These are phyloP conservation scores for Coemansia sp. DNA, from an alignment of 192 early-diverging fungal genomes.

Conservation along the genomic window DNA sequence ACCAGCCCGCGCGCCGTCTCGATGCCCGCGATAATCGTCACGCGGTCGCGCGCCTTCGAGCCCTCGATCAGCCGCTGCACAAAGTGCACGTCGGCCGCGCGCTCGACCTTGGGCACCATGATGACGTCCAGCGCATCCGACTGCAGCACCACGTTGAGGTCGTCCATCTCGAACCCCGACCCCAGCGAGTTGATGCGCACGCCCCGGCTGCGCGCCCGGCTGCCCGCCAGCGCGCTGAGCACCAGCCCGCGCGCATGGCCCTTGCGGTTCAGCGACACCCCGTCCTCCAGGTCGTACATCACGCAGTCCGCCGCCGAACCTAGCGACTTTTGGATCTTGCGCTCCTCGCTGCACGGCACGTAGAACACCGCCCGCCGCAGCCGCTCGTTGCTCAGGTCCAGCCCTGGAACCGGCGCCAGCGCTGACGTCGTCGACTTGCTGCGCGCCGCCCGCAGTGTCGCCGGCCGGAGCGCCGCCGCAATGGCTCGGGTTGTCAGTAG, in stretches of 20 bases:
- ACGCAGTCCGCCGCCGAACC: constrained; percentile 69
- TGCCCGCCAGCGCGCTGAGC: constrained; percentile 55
- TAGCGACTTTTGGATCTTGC: constrained; percentile 78
- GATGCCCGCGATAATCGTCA: constrained; percentile 82
- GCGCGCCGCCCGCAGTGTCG: not conserved
- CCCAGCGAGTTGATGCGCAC: constrained; percentile 89
- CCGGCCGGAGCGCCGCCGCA: too few relatives aligned
- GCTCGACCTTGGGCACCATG: constrained; percentile 87
- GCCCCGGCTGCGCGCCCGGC: constrained; percentile 59
- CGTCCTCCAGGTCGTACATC: constrained; percentile 92
- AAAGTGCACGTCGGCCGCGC: constrained; percentile 69
- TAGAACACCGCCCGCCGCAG: constrained; percentile 45
- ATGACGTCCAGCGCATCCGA: constrained; percentile 64
- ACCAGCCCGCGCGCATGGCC: constrained; percentile 70
- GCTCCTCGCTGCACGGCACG: constrained; percentile 84
- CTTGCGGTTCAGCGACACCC: constrained; percentile 79
- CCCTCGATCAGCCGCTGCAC: constrained; percentile 72
- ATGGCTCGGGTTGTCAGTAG: too few relatives aligned
- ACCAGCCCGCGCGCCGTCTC: constrained; percentile 84
- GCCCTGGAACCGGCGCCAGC: constrained; percentile 26
- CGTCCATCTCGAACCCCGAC: constrained; percentile 70
- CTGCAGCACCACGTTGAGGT: constrained; percentile 72
- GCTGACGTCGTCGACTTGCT: not conserved
- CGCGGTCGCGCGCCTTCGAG: constrained; percentile 55
- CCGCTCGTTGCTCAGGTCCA: constrained; percentile 13